phyloP scores from a whole-genome alignment of 495 filamentous ascomycete genomes.

The Antarctomyces pellizariae region DNA sequence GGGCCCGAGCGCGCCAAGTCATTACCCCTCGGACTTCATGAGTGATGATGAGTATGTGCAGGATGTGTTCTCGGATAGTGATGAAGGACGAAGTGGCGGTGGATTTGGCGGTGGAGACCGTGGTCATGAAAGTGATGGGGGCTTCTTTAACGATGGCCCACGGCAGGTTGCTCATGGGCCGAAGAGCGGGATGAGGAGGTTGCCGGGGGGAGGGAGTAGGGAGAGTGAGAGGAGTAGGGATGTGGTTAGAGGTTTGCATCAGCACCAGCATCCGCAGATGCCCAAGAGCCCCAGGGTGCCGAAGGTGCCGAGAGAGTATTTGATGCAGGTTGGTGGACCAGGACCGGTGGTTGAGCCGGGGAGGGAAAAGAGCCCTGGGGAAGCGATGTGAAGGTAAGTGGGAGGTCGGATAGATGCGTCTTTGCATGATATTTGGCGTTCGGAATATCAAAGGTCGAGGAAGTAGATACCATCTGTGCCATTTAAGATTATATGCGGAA shows the following conservation, averaged over 20 bases:
- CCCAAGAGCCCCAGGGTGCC: constrained; percentile 34
- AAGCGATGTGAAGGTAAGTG: no score
- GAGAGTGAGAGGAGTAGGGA: constrained; percentile 33
- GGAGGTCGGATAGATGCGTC: no score
- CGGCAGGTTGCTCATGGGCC: constrained; percentile 27
- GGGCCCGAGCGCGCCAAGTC: constrained; percentile 34
- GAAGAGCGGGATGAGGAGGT: constrained; percentile 36
- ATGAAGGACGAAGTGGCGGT: constrained; percentile 28
- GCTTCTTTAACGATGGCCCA: constrained; percentile 42
- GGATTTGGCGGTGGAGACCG: constrained; percentile 2
- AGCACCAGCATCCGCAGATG: constrained; percentile 12
- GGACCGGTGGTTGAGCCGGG: neutral
- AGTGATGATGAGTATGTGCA: constrained; percentile 24
- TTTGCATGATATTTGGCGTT: no score
- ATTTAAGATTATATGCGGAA: no score
- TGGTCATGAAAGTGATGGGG: constrained; percentile 19
- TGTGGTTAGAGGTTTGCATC: constrained; percentile 12
- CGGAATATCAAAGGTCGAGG: no score
- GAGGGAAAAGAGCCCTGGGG: constrained; percentile 4
- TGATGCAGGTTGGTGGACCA: constrained; percentile 10
- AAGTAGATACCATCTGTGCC: no score
- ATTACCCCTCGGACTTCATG: constrained; percentile 29
- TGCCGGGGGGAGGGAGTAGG: constrained; percentile 35
- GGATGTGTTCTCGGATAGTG: constrained; percentile 28
- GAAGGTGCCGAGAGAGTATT: constrained; percentile 35